Base-by-base conservation (phyloP, 352 stramenopile genomes). In the Phytophthora quininea region DNA sequence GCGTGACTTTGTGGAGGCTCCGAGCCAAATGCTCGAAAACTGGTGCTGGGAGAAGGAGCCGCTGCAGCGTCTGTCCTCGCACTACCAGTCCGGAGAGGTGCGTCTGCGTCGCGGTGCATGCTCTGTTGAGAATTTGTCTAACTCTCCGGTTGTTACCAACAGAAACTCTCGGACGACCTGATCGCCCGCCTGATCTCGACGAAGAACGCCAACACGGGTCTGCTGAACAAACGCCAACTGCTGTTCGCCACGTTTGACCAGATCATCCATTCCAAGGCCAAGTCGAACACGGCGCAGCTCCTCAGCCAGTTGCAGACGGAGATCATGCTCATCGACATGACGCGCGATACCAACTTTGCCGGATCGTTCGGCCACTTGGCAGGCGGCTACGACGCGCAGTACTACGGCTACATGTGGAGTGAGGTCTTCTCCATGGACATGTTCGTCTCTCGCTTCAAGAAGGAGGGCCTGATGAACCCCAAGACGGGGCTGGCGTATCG, bases 1-100 rank as follows among this genome's bases (percentile, higher is more conserved):
- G 73, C 80, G 84, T 46, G 91, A 97, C 64, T 97, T 97, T 49
- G 89, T 97, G 24, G 90, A 97, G 73, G 89, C 91, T n/a, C 91
- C 91, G 38, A 93, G 79, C 59, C 91, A 97, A 67, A 96, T 97
- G 88, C 82, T 97, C 15, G 91, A 97, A 64, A 96, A 97, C 74
- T 97, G 90, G 90, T 92, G 80, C 64, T 97, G 91, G 89, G 82
- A 96, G 71, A 92, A 93, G 71, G 79, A 83, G 58, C 80, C 89
- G 29, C 64, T 97, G 42, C 77, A 93, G 60, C 88, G 89, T 62
- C 72, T 97, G 24, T 93, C 89, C 30, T 92, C 90, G 54, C 90
- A 97, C 77, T 91, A 95, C 19, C 19, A 24, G 54, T 95, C 88
- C 8, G 82, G 86, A 11, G 74, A 77, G 71, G 80, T 89, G 52